Conservation (phyloP, 805 yeast species). For the Lachancea lanzarotensis region DNA sequence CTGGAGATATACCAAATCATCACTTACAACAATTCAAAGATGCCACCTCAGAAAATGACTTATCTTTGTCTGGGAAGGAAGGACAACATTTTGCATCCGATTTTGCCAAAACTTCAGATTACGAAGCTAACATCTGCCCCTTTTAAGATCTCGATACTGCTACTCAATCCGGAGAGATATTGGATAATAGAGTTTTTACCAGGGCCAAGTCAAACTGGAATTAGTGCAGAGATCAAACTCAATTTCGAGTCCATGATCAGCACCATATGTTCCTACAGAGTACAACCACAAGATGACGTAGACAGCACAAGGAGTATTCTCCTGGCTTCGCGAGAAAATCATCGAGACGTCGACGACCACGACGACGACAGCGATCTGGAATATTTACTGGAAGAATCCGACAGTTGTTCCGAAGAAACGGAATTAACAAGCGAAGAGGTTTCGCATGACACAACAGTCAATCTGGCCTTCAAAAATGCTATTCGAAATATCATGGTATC, state of each 20-base stretch:
- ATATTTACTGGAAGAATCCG: conserved; percentile 18
- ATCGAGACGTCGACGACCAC: conserved; percentile 1
- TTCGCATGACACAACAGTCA: conserved; percentile 6
- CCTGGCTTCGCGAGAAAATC: neutral
- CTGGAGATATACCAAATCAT: conserved; percentile 30
- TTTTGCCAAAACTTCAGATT: conserved; percentile 57
- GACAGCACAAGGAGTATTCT: neutral
- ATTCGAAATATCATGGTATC: conserved; percentile 4
- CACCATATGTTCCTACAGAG: conserved; percentile 17
- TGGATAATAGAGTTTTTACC: conserved; percentile 49
- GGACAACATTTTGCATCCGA: conserved; percentile 54
- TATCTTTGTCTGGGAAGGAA: conserved; percentile 30
- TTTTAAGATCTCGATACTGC: conserved; percentile 46
- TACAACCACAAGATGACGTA: neutral
- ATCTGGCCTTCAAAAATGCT: conserved; percentile 9
- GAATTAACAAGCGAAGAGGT: neutral
- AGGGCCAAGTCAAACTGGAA: neutral
- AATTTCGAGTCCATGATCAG: conserved; percentile 31
- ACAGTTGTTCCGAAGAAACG: conserved; percentile 4
- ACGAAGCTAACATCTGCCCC: conserved; percentile 42
- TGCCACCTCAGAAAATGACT: conserved; percentile 16
- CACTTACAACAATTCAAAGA: conserved; percentile 16
- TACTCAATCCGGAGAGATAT: conserved; percentile 68
- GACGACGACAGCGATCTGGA: conserved; percentile 17
- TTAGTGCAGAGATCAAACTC: conserved; percentile 1